Evolutionary conservation across 176 grass and related monocot species (phyloP), one percentile per base, ranked within the genome.

Genomic region (Zea luxurians): DNA sequence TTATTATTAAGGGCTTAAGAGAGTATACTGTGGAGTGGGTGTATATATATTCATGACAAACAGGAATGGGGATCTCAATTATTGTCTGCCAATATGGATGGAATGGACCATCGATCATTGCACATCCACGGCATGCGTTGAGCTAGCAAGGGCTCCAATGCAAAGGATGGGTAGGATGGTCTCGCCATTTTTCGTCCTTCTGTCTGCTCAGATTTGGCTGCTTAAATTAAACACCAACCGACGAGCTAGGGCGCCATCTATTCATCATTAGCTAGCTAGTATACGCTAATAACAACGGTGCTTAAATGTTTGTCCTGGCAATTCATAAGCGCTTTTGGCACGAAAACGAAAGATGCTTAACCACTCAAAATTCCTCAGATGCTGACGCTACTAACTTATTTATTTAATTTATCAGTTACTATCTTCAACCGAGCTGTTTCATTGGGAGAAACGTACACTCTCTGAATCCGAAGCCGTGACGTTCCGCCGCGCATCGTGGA

Each of bases 21-120:
- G 27, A 27, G 27, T 27, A 27, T 27, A 27, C 27, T 27, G 27
- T 27, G 27, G 27, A 27, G 27, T 27, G 27, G 27, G 27, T 27
- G 27, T 27, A 27, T 27, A 27, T 27, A 40, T 40, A 64, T 83
- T 83, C 54, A 53, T n/a, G 20, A 74, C 68, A 68, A 41, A 17
- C 48, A 11, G 55, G 15, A 52, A 68, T 36, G 37, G 2, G 50
- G 20, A 68, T 48, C 52, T 74, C 53, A 79, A 88, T 88, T 47
- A 88, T 88, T 79, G 44, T 13, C 27, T 35, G 34, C 50, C 8
- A 44, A 15, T 71, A 48, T 46, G 48, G 38, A 84, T 85, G 27
- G 27, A 27, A 40, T 40, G 71, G 75, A 47, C 75, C 69, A 21
- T 46, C 58, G 37, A 88, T 79, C 46, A 69, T 83, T 74, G 80